Base-by-base conservation (phyloP, 306 rosid genomes). In the Datisca glomerata region DNA sequence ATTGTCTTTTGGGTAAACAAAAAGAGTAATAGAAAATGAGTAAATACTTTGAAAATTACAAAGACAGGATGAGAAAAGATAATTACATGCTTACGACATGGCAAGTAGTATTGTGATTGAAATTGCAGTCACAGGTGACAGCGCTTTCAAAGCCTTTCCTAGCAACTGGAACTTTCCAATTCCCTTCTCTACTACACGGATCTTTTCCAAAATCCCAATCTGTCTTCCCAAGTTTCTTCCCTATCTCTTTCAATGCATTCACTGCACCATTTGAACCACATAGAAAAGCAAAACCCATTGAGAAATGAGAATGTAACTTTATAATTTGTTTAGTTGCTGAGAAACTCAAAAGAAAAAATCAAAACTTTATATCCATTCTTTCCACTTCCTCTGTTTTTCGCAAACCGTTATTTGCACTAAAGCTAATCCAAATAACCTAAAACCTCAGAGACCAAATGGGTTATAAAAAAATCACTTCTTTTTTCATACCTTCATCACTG, bases 131-230 rank as follows among this genome's bases (percentile, higher is more conserved):
- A 34, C 96, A 87, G 0, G 18, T 39, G 4, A 87, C 78, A 36
- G 45, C 47, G 53, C 69, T 79, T 57, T 74, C 76, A 61, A 70
- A 65, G 8, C 79, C 67, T 70, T 67, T 76, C 61, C 60, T 41
- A 11, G 21, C 74, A 40, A 43, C 53, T 37, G 59, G 14, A 0
- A 21, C 61, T 2, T n/a, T 70, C 96, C 94, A 82, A 0, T 58
- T 79, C 13, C 80, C 94, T 66, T 69, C 73, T 35, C 70, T 76
- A 45, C 73, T 64, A 59, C 96, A 87, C 5, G 94, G 93, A 34
- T 82, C 89, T 31, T 67, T 53, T 28, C 63, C 66, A 60, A 87
- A 87, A 43, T 87, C 68, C 96, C 96, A 87, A 12, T 82, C 89
- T 38, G 55, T 86, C 75, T 79, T 82, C 55, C 96, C 93, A 45